Evolutionary conservation across 208 protist genomes (phyloP).

Genomic region (Leishmania lainsoni): DNA sequence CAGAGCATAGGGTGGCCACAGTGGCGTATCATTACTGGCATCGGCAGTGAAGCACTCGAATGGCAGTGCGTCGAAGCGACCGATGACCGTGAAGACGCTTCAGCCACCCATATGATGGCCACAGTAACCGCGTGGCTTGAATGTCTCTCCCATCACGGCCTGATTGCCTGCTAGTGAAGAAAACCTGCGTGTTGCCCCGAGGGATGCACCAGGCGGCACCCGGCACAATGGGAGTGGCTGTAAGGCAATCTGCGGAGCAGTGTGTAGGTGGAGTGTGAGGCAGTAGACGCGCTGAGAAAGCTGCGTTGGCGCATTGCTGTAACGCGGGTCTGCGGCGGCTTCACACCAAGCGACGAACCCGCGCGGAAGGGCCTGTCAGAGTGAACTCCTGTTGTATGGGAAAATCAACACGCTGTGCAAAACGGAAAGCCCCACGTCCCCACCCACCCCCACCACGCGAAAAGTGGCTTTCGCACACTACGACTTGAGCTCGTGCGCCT

Average conservation of each 20-base stretch:
- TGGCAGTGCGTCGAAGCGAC: background rate
- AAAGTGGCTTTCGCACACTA: background rate
- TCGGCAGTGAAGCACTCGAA: background rate
- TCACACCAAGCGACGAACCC: background rate
- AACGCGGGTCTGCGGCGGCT: background rate
- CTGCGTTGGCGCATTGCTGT: background rate
- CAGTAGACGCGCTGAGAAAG: background rate
- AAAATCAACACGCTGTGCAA: background rate
- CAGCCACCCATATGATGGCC: background rate
- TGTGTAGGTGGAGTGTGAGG: background rate
- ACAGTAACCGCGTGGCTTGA: background rate
- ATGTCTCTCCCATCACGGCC: background rate
- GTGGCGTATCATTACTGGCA: background rate
- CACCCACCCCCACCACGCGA: background rate
- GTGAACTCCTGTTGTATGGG: background rate
- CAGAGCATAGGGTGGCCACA: background rate
- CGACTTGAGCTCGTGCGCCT: too few relatives aligned
- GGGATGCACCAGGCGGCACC: too few relatives aligned
- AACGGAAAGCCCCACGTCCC: background rate
- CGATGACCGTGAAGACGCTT: background rate
- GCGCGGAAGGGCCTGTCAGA: background rate
- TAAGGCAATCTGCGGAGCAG: background rate
- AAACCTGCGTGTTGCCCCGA: background rate
- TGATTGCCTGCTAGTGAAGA: background rate
- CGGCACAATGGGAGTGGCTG: background rate